Base-by-base conservation (phyloP, 177 flowering plant species). In the Vitis hybrid region DNA sequence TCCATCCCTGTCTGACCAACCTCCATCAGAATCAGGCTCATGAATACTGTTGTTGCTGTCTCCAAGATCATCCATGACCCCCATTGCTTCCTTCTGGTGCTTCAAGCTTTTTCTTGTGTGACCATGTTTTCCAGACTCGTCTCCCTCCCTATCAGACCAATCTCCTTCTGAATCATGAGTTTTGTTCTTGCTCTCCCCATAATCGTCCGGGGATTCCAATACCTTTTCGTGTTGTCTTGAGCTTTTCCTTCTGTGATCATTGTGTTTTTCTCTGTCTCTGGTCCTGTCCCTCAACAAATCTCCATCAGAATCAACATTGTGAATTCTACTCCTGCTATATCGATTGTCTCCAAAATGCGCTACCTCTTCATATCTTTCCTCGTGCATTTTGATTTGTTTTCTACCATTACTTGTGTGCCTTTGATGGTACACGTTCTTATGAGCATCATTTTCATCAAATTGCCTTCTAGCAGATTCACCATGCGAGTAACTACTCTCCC, bases 401-500 rank as follows among this genome's bases (percentile, higher is more conserved):
- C 71, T 73, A 66, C 70, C 65, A n/a, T 59, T 63, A 68, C 71
- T 59, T n/a, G 50, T 68, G 65, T 16, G 71, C 53, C 20, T 69
- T 16, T 39, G 71, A 68, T 69, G 22, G 15, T 55, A 51, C 26
- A 63, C 34, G 18, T 61, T 57, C n/a, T 49, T 61, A 8, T 39
- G 62, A 59, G 9, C 10, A 53, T 77, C 72, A 67, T 67, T 55
- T 65, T 79, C 78, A 48, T 77, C 68, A 59, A 73, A 61, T 64
- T 26, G 67, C n/a, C 72, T 80, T 74, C 79, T 77, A 31, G 68
- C 54, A 59, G 74, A 72, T 63, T 56, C 65, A 48, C 60, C 52
- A 59, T 66, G 64, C n/a, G 65, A 51, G 55, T 60, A 61, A 56
- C 74, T 76, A 10, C 15, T 57, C n/a, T 80, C 85, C 56, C 77